Conservation (phyloP, 2,329 filamentous ascomycete species). For the Aspergillus transmontanensis region DNA sequence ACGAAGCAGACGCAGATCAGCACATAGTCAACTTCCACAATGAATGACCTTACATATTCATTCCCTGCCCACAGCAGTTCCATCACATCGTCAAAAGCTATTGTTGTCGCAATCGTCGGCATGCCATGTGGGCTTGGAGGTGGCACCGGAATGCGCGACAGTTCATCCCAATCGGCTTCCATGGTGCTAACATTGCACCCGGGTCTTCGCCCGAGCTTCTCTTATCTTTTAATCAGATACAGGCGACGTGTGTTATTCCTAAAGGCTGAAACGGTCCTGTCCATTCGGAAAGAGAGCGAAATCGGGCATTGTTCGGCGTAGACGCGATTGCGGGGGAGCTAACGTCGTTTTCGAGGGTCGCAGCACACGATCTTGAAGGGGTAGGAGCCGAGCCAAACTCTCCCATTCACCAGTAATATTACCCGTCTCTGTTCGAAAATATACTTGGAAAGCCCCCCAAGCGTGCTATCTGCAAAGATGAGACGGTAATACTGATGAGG, state of each 20-base stretch:
- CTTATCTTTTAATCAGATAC: neutral
- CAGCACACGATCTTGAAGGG: neutral
- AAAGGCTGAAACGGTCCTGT: conserved; percentile 27
- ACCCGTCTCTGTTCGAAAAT: neutral
- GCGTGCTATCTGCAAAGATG: neutral
- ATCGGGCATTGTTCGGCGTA: conserved; percentile 37
- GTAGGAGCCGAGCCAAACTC: neutral
- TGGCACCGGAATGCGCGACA: conserved; percentile 79
- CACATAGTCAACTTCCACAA: conserved; percentile 3
- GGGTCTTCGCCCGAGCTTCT: conserved; percentile 12
- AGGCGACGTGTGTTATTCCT: neutral
- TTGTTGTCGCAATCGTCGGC: conserved; percentile 71
- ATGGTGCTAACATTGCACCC: conserved; percentile 34
- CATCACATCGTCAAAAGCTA: conserved; percentile 86
- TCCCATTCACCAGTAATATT: neutral
- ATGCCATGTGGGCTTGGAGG: conserved; percentile 71
- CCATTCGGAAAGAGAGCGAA: conserved; percentile 34
- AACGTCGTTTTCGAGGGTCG: conserved; percentile 6
- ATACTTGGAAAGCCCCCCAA: neutral
- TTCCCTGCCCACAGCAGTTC: conserved; percentile 94
- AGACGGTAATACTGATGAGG: conserved; percentile 6
- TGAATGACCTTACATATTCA: conserved; percentile 68
- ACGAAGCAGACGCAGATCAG: conserved; percentile 14
- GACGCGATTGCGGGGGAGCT: conserved; percentile 40
- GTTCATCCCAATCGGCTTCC: conserved; percentile 61